These are phyloP conservation scores for Mycena venus DNA, from an alignment of 768 basidiomycete genomes.

Conservation along the genomic window DNA sequence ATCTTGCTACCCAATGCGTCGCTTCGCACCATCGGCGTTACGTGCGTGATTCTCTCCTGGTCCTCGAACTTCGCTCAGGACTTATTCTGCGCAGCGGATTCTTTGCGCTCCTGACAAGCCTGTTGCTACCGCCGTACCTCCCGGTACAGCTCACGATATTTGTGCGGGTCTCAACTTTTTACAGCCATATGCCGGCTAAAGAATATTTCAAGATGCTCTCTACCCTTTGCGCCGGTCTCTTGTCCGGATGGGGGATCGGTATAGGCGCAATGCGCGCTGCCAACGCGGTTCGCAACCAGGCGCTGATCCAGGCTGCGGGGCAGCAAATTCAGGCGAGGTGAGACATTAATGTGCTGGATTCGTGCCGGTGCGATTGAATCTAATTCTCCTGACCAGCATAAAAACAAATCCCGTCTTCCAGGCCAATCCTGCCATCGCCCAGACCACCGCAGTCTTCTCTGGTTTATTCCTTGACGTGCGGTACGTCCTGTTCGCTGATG, in stretches of 20 bases:
- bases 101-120: conserved; percentile 55
- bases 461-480: conserved; percentile 64
- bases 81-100: conserved; percentile 50
- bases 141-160: conserved; percentile 63
- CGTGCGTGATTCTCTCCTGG: conserved; percentile 46
- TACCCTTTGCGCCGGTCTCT: conserved; percentile 60
- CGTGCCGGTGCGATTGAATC: background rate
- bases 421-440: conserved; percentile 54
- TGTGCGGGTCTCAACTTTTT: conserved; percentile 43
- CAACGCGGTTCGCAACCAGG: conserved; percentile 51
- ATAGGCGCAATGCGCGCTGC: conserved; percentile 67
- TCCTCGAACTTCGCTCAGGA: background rate
- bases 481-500: conserved; percentile 27
- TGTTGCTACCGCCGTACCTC: conserved; percentile 63
- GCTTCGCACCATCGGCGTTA: conserved; percentile 52
- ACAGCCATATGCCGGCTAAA: background rate
- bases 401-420: conserved; percentile 42
- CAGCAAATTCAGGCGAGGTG: conserved; percentile 49
- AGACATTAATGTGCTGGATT: background rate
- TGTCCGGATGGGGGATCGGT: conserved; percentile 68
- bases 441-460: conserved; percentile 57
- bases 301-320: conserved; percentile 42
- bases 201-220: conserved; percentile 47
- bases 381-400: conserved; percentile 13
- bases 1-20: conserved; percentile 55